A percentile compares a stretch with the other conserved stretches of the same genome.
Conservation (phyloP, 768 basidiomycete genomes). For the Leccinum ochraceum region DNA sequence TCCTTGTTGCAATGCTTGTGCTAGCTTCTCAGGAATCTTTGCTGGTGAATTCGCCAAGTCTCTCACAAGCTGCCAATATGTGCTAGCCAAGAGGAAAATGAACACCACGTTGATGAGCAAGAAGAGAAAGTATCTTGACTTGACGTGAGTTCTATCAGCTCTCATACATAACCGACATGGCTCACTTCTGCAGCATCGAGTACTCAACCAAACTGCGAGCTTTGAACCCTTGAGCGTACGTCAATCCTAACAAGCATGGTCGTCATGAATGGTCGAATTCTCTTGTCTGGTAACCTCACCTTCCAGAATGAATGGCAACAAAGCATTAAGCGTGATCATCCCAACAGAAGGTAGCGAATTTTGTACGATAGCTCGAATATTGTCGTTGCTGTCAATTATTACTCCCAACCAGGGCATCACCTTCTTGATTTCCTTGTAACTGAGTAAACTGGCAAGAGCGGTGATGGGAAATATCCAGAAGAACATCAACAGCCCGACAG, state of each 20-base stretch:
- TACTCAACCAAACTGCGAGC: constrained; percentile 95
- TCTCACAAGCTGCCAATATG: constrained; percentile 87
- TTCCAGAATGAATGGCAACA: constrained; percentile 87
- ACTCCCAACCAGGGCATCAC: constrained; percentile 82
- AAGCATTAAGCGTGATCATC: constrained; percentile 86
- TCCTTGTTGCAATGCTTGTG: constrained; percentile 76
- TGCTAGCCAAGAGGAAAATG: constrained; percentile 89
- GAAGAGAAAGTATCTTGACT: constrained; percentile 85
- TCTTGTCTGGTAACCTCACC: constrained; percentile 42
- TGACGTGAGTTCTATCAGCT: constrained; percentile 10
- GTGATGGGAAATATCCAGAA: constrained; percentile 94
- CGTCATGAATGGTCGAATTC: not conserved
- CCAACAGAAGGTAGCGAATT: constrained; percentile 92
- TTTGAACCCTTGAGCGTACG: constrained; percentile 87
- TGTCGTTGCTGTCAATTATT: constrained; percentile 81
- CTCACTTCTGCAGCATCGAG: constrained; percentile 87
- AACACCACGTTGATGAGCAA: constrained; percentile 91
- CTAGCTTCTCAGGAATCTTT: constrained; percentile 92
- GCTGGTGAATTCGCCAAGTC: constrained; percentile 93
- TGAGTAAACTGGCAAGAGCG: constrained; percentile 81
- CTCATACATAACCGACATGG: constrained; percentile 2
- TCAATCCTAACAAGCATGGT: constrained; percentile 49
- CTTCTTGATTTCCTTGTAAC: constrained; percentile 92
- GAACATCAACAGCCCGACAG: constrained; percentile 76
- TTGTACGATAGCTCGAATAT: constrained; percentile 85